Conservation (phyloP, 2,329 filamentous ascomycete species). For the Xylariaceae sp. region DNA sequence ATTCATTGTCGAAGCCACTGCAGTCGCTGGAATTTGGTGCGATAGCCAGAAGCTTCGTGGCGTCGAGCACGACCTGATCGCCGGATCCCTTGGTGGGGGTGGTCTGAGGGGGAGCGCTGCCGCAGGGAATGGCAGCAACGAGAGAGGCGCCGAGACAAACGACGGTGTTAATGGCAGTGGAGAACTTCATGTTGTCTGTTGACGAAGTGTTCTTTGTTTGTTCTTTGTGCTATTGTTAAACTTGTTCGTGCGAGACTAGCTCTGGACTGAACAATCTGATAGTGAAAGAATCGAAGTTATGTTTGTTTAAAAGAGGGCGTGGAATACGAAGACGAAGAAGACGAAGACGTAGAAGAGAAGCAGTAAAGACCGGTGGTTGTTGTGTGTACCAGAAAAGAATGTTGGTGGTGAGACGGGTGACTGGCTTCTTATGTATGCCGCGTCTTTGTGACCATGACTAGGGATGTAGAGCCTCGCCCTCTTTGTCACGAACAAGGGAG, state of each 20-base stretch:
- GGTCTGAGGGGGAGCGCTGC: background rate
- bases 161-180: slow-evolving; percentile 21
- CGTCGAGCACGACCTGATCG: slow-evolving; percentile 19
- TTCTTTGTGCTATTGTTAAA: background rate
- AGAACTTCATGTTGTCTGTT: slow-evolving; percentile 28
- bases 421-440: too few relatives aligned
- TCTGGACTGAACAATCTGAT: background rate
- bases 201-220: too few relatives aligned
- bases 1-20: slow-evolving; percentile 47
- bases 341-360: too few relatives aligned
- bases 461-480: too few relatives aligned
- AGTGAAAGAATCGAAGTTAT: too few relatives aligned
- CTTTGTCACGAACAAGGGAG: too few relatives aligned
- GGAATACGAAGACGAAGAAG: too few relatives aligned
- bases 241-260: slow-evolving; percentile 19
- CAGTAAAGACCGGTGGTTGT: too few relatives aligned
- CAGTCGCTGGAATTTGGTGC: slow-evolving; percentile 51
- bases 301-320: too few relatives aligned
- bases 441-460: too few relatives aligned
- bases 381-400: too few relatives aligned
- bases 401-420: too few relatives aligned
- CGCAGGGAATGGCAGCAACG: slow-evolving; percentile 4
- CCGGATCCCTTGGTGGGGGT: slow-evolving; percentile 20
- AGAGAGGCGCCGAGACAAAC: slow-evolving; percentile 27
- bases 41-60: slow-evolving; percentile 34